These are phyloP conservation scores for Rubus parviflorus DNA, from an alignment of 306 rosid species.

Conservation along the genomic window DNA sequence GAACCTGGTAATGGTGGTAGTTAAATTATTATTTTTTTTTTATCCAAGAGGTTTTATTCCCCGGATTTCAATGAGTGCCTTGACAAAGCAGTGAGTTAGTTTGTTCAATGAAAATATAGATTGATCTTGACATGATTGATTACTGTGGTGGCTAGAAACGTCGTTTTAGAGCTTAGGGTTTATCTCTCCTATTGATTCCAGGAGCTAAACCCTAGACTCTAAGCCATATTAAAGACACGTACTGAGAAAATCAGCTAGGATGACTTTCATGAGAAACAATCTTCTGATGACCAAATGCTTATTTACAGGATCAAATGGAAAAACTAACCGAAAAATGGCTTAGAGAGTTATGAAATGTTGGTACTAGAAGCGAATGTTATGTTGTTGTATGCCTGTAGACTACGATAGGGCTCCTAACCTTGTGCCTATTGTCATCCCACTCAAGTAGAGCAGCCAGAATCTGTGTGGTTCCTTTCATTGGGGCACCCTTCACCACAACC, in stretches of 20 bases:
- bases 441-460: conserved; percentile 43
- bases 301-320: conserved; percentile 1
- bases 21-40: not conserved
- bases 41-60: not conserved
- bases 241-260: not conserved
- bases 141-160: too few relatives aligned
- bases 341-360: not conserved
- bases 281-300: not conserved
- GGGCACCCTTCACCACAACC: conserved; percentile 52
- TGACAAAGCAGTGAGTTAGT: not conserved
- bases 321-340: not conserved
- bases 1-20: not conserved
- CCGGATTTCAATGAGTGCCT: not conserved
- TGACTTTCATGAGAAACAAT: not conserved
- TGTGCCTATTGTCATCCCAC: conserved; percentile 64
- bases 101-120: not conserved
- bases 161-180: not conserved
- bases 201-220: not conserved
- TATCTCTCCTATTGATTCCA: not conserved
- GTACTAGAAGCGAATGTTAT: conserved; percentile 1
- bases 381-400: conserved; percentile 26
- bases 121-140: not conserved
- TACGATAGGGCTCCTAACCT: conserved; percentile 56
- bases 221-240: not conserved
- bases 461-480: conserved; percentile 12